Evolutionary conservation across 202 grass and related monocot species (phyloP).

Genomic region (Schoenoplectus triqueter): DNA sequence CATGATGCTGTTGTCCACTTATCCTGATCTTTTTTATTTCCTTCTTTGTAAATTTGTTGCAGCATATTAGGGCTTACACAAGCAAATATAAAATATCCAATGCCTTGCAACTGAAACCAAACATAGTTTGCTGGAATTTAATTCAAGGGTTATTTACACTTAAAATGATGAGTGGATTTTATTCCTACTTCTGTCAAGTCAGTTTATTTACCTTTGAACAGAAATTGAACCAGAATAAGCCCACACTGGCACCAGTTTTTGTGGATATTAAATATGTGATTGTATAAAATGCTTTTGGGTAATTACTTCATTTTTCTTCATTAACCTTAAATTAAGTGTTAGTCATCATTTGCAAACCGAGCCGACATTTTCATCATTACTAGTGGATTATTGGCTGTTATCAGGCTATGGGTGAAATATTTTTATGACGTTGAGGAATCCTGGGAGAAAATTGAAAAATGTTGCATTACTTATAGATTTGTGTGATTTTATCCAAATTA

Average conservation of each 20-base stretch:
- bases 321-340: not conserved
- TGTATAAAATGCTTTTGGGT: not conserved
- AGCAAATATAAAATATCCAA: not conserved
- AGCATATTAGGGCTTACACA: not conserved
- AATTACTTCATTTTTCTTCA: not conserved
- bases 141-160: not conserved
- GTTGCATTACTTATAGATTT: not conserved
- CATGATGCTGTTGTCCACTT: conserved; percentile 29
- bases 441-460: not conserved
- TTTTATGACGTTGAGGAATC: conserved; percentile 13
- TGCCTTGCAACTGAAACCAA: not conserved
- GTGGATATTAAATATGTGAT: not conserved
- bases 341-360: not conserved
- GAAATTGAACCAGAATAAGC: conserved; percentile 5
- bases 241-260: not conserved
- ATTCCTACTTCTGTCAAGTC: not conserved
- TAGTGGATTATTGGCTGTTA: not conserved
- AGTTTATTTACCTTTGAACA: not conserved
- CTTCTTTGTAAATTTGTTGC: not conserved
- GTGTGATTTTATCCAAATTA: not conserved
- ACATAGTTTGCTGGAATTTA: not conserved
- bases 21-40: not conserved
- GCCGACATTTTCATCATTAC: not conserved
- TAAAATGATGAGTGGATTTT: not conserved
- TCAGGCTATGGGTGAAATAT: not conserved